Evolutionary conservation across 2,329 filamentous ascomycete species (phyloP).

Genomic region (Colletotrichum eremochloae): DNA sequence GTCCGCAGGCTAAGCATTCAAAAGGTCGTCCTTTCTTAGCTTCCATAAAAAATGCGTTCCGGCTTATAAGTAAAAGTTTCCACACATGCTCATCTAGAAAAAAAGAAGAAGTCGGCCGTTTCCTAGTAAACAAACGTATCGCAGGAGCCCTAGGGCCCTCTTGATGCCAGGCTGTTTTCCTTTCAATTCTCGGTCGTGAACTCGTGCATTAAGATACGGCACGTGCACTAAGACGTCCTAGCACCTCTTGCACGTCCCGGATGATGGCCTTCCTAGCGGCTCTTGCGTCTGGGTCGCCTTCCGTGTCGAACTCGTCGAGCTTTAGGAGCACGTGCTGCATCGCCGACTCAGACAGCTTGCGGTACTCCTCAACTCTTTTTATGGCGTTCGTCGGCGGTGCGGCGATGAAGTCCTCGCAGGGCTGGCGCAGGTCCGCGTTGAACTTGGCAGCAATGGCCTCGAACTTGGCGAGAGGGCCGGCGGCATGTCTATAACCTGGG

Average conservation of each 20-base stretch:
- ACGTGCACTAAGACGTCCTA: constrained; percentile 63
- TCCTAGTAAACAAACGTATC: constrained; percentile 24
- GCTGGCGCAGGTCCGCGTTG: constrained; percentile 72
- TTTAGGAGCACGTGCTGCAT: constrained; percentile 83
- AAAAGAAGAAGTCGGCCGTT: constrained; percentile 15
- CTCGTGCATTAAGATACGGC: constrained; percentile 70
- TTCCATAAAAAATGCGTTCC: constrained; percentile 17
- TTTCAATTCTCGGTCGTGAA: background rate
- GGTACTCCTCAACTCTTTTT: constrained; percentile 80
- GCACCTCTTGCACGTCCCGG: constrained; percentile 75
- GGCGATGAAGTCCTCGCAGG: constrained; percentile 72
- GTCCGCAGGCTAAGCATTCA: too few relatives aligned
- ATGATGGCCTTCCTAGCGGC: constrained; percentile 78
- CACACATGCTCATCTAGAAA: constrained; percentile 21
- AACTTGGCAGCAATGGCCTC: constrained; percentile 76
- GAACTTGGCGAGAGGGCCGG: constrained; percentile 71
- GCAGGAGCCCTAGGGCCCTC: constrained; percentile 19
- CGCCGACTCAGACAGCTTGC: constrained; percentile 80
- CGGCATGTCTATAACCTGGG: too few relatives aligned
- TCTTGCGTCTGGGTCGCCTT: constrained; percentile 75
- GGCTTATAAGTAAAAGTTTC: constrained; percentile 15
- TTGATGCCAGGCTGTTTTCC: constrained; percentile 7
- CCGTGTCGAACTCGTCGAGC: constrained; percentile 80
- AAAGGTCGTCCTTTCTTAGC: too few relatives aligned
- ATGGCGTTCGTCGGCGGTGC: constrained; percentile 75